phyloP scores from a whole-genome alignment of 2,329 filamentous ascomycete genomes.

The Stachybotrys chartarum region DNA sequence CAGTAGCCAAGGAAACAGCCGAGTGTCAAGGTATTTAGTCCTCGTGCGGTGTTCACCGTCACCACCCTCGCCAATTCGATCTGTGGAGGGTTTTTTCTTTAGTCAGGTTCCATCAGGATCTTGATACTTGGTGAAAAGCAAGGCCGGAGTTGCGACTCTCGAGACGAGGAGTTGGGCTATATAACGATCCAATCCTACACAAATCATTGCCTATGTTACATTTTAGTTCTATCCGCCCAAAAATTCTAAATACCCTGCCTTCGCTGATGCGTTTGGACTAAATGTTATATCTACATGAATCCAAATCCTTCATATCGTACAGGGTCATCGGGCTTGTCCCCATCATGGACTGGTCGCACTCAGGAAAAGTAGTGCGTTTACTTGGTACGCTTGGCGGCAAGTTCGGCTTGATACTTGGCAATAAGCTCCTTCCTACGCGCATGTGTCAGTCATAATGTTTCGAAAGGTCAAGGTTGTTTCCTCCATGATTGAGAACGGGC shows the following conservation, averaged over 20 bases:
- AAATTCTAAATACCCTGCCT: neutral
- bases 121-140: too few relatives aligned
- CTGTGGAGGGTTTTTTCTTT: too few relatives aligned
- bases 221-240: neutral
- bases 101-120: too few relatives aligned
- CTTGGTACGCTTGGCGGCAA: constrained; percentile 49
- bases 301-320: neutral
- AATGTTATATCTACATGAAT: neutral
- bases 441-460: constrained; percentile 1
- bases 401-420: constrained; percentile 52
- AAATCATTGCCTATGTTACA: neutral
- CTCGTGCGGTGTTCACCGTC: too few relatives aligned
- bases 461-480: neutral
- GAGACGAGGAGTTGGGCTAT: too few relatives aligned
- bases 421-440: constrained; percentile 47
- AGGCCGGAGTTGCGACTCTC: too few relatives aligned
- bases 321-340: neutral
- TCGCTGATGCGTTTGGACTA: neutral
- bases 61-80: too few relatives aligned
- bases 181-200: too few relatives aligned
- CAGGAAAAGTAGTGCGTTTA: constrained; percentile 19
- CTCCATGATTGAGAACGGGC: neutral
- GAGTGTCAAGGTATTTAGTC: too few relatives aligned
- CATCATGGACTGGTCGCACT: neutral
- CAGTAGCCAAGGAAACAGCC: too few relatives aligned